Evolutionary conservation across 164 flowering plant species (phyloP), one percentile per base, ranked within the genome.

Genomic region (Buxus sempervirens): DNA sequence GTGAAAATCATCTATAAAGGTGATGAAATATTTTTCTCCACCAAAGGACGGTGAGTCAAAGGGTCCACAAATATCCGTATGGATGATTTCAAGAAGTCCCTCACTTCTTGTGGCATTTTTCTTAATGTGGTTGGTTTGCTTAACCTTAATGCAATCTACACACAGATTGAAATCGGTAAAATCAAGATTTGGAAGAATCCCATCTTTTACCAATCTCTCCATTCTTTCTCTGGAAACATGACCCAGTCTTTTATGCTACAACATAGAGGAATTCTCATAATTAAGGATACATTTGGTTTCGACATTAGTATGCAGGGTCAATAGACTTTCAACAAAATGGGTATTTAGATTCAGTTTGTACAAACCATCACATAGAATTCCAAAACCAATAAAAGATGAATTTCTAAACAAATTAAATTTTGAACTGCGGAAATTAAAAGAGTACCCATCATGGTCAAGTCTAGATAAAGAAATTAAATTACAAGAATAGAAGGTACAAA

Each of bases 111-210:
- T 49, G 65, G 62, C 61, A 1, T 27, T 45, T 25, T 59, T 61
- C 49, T 72, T 72, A 0, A 5, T 61, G 36, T 60, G 66, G 53
- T 66, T 75, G 15, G 66, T 72, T 36, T 53, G 38, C 19, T 78
- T 78, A 22, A 67, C 67, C 13, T 70, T 70, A 54, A 55, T 62
- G 9, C 75, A 75, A 27, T 71, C 55, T 26, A 77, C 51, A 70
- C 75, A 73, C 0, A 59, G 12, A 53, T 13, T 25, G 9, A 67
- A 13, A 58, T 77, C 61, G 28, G 67, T 26, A 48, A 73, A 77
- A 54, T 66, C 71, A 19, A 70, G 27, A 18, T 26, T 24, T 0
- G 28, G 28, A 16, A 75, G 72, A 27, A 71, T 68, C n/a, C 55
- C 67, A 32, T 72, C 27, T 16, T 69, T 68, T 14, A 69, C 68